Percentiles rank a stretch among this genome's conserved stretches.
Conservation (phyloP, 306 rosid species). For the Alnus glutinosa region DNA sequence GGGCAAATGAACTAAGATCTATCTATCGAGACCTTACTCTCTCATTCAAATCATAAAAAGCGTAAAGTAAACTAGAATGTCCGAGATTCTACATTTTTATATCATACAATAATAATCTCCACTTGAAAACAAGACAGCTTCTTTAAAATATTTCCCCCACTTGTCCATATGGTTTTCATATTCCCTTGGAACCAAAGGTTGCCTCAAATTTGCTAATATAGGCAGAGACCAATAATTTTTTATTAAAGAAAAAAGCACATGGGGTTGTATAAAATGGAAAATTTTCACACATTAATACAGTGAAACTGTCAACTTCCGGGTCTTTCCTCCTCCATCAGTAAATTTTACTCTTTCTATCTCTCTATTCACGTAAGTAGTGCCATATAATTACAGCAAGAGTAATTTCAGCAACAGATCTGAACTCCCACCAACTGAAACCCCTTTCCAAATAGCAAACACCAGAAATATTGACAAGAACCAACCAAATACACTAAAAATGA, state of each 20-base stretch:
- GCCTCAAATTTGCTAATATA: neutral
- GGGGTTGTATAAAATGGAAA: slow-evolving; percentile 1
- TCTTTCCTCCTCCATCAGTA: neutral
- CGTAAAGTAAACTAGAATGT: neutral
- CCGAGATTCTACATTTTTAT: neutral
- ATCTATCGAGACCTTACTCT: neutral
- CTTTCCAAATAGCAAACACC: neutral
- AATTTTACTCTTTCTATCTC: neutral
- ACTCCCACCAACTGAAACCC: neutral
- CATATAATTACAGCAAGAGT: neutral
- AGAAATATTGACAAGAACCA: neutral
- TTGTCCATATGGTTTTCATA: neutral
- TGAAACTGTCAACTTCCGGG: neutral
- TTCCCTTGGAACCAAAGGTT: slow-evolving; percentile 1
- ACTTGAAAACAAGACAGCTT: neutral
- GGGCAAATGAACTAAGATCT: neutral
- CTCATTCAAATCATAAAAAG: neutral
- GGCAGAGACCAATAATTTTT: neutral
- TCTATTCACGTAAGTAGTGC: neutral
- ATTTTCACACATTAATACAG: neutral
- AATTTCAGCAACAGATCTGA: slow-evolving; percentile 50
- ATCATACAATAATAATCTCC: neutral
- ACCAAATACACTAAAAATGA: neutral
- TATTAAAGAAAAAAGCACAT: slow-evolving; percentile 2
- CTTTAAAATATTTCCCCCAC: neutral